Evolutionary conservation across 106 monocot species (phyloP).

Genomic region (Platanthera guangdongensis): DNA sequence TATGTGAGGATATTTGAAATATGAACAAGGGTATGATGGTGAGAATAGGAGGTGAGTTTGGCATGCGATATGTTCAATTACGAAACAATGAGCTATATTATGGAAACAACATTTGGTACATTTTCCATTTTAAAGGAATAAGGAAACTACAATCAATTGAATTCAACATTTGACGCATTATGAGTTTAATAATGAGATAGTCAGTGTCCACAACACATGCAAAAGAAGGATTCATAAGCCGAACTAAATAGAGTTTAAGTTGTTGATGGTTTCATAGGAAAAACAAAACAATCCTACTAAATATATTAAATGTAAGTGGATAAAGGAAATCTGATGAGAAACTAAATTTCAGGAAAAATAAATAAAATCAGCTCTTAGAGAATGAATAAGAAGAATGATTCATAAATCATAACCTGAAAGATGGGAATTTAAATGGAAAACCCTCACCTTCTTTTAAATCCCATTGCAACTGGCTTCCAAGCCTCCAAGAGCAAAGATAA

Average conservation of each 20-base stretch:
- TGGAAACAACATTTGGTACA: too few species aligned
- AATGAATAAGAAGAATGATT: not conserved
- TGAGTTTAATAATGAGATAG: too few species aligned
- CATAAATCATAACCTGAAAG: not conserved
- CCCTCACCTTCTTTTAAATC: slow-evolving; percentile 75
- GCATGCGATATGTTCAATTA: too few species aligned
- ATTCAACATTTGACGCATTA: too few species aligned
- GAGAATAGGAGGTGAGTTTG: too few species aligned
- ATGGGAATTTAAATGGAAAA: not conserved
- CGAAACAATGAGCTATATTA: too few species aligned
- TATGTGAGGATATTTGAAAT: too few species aligned
- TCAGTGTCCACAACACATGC: not conserved
- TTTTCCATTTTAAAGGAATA: too few species aligned
- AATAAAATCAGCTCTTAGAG: not conserved
- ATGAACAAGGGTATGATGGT: too few species aligned
- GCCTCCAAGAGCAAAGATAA: slow-evolving; percentile 72
- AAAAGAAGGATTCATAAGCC: not conserved
- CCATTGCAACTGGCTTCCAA: slow-evolving; percentile 91
- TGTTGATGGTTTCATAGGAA: not conserved
- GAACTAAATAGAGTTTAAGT: not conserved
- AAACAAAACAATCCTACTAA: not conserved
- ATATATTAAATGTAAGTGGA: not conserved
- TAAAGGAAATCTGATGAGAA: not conserved
- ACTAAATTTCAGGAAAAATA: not conserved
- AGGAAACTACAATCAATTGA: too few species aligned